These are phyloP conservation scores for Ramularia endophylla DNA, from an alignment of 2,329 filamentous ascomycete genomes.

Conservation along the genomic window DNA sequence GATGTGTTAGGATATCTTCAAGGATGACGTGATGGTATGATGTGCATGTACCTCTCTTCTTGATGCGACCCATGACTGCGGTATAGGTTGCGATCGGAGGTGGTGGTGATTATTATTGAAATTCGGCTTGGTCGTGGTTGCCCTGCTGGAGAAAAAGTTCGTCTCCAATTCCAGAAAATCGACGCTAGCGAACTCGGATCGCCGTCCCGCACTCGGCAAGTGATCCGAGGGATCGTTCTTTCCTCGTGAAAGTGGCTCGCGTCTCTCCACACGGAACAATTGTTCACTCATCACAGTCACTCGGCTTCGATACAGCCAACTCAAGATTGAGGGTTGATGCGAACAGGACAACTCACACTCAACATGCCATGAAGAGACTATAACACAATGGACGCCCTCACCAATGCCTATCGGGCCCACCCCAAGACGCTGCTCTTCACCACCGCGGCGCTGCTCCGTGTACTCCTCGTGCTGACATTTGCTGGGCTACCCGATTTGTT, in stretches of 20 bases:
- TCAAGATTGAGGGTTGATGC: too few relatives aligned
- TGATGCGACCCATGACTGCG: slow-evolving; percentile 62
- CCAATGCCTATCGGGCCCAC: slow-evolving; percentile 27
- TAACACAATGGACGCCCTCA: slow-evolving; percentile 18
- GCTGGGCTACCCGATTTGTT: slow-evolving; percentile 78
- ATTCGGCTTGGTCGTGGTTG: slow-evolving; percentile 1
- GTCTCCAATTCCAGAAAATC: too few relatives aligned
- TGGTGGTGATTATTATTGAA: too few relatives aligned
- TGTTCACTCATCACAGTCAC: too few relatives aligned
- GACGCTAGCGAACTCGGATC: too few relatives aligned
- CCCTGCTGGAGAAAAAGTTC: not conserved
- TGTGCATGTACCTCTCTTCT: slow-evolving; percentile 69
- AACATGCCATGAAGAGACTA: not conserved
- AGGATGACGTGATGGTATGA: not conserved
- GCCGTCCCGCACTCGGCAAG: too few relatives aligned
- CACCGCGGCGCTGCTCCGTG: slow-evolving; percentile 69
- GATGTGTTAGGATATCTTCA: not conserved
- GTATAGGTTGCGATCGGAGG: slow-evolving; percentile 7
- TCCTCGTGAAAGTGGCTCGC: too few relatives aligned
- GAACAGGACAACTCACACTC: too few relatives aligned
- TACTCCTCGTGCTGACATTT: slow-evolving; percentile 74
- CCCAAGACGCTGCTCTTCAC: slow-evolving; percentile 62
- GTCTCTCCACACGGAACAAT: too few relatives aligned
- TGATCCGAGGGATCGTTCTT: too few relatives aligned
- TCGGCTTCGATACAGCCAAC: too few relatives aligned